phyloP scores from a whole-genome alignment of 2,329 filamentous ascomycete species.

The Fusarium concolor region DNA sequence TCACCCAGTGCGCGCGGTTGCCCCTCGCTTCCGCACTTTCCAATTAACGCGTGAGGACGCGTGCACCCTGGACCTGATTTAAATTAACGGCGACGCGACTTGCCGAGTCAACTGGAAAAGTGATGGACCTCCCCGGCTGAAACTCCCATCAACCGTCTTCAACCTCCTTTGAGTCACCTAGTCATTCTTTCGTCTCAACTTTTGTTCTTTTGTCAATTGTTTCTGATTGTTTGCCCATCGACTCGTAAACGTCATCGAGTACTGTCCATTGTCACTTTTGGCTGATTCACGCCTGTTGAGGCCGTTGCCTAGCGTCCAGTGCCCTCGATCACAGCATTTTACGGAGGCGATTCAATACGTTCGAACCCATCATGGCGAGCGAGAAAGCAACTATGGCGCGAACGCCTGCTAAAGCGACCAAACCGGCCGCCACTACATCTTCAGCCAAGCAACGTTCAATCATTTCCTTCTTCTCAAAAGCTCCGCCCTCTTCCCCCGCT shows the following conservation, averaged over 20 bases:
- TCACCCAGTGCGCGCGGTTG: conserved; percentile 23
- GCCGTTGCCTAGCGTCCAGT: background rate
- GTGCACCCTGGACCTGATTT: conserved; percentile 25
- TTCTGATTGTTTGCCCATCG: background rate
- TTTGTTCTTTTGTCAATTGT: conserved; percentile 9
- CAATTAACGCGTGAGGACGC: conserved; percentile 46
- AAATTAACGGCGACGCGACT: conserved; percentile 37
- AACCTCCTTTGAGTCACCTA: background rate
- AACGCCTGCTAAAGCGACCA: conserved; percentile 52
- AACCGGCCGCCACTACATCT: conserved; percentile 47
- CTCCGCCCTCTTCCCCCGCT: conserved; percentile 51
- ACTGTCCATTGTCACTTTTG: background rate
- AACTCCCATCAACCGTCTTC: conserved; percentile 4
- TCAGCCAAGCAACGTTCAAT: conserved; percentile 58
- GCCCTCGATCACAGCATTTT: conserved; percentile 3
- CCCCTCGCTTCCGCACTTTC: conserved; percentile 18
- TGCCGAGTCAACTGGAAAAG: conserved; percentile 6
- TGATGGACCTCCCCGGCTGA: conserved; percentile 1
- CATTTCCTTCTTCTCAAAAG: conserved; percentile 59
- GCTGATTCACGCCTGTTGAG: conserved; percentile 33
- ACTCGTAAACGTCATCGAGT: background rate
- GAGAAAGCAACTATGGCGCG: conserved; percentile 47
- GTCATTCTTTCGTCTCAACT: conserved; percentile 6
- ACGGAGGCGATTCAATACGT: background rate
- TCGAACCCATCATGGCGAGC: conserved; percentile 46